These are phyloP conservation scores for Ophiostoma sp. DNA, from an alignment of 2,329 filamentous ascomycete genomes.

Conservation along the genomic window DNA sequence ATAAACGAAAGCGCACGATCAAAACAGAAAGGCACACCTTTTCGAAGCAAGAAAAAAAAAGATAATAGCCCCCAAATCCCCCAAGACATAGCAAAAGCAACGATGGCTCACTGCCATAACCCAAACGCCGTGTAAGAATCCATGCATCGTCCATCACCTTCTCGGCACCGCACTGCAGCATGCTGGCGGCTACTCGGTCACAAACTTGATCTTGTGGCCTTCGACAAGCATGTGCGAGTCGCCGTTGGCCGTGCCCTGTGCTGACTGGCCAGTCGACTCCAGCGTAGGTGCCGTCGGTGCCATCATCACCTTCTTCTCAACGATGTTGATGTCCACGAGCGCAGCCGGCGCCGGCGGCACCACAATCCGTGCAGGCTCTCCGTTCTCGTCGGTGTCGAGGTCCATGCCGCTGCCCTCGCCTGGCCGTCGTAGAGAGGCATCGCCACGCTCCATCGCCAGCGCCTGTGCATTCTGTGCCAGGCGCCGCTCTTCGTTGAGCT, in stretches of 20 bases:
- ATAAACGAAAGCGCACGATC: neutral
- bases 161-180: neutral
- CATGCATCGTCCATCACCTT: neutral
- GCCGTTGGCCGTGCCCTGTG: neutral
- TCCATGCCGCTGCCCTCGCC: conserved; percentile 42
- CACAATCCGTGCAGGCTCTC: conserved; percentile 24
- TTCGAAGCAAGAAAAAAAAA: neutral
- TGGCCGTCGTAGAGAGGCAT: conserved; percentile 19
- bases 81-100: neutral
- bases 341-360: conserved; percentile 33
- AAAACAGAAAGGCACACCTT: too few species aligned
- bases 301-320: conserved; percentile 45
- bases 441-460: conserved; percentile 48
- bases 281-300: conserved; percentile 38
- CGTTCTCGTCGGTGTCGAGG: conserved; percentile 33
- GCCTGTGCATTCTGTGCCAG: conserved; percentile 38
- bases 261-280: conserved; percentile 31
- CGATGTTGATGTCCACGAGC: conserved; percentile 45
- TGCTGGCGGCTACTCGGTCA: neutral
- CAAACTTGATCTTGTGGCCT: conserved; percentile 21
- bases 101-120: neutral
- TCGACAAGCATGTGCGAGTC: conserved; percentile 20
- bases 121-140: conserved; percentile 4
- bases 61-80: neutral
- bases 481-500: conserved; percentile 42